Base-by-base conservation (phyloP, 192 early-diverging fungal genomes). In the Allomyces javanicus region DNA sequence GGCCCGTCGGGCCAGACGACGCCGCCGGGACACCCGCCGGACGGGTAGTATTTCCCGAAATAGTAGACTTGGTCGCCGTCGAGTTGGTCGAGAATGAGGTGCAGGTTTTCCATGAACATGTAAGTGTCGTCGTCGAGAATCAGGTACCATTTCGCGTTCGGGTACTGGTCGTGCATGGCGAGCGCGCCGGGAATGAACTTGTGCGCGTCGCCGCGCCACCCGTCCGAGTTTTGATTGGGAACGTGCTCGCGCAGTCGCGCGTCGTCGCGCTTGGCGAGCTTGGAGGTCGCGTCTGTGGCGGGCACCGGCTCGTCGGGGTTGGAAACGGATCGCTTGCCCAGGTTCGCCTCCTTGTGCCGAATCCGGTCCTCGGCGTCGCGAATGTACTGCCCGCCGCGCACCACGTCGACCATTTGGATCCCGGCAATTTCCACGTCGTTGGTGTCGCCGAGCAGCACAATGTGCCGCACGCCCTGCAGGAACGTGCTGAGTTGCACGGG, bases 101-200 rank as follows among this genome's bases (percentile, higher is more conserved):
- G 43, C 21, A 72, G 26, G 40, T 72, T 67, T 24, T 72, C 61
- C 63, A 70, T 50, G 12, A 67, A 65, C 22, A 73, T 25, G 61
- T 72, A 73, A 3, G 70, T 65, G 63, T 67, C 66, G 63, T 76
- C 74, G 64, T 77, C 75, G 25, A 77, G 63, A 76, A 77, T 78
- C 22, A 77, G 11, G 43, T 77, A 77, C 75, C 75, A 77, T 10
- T 73, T 65, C 0, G 72, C 76, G 25, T 75, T 24, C 3, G 76
- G 75, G 65, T 63, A 77, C 24, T 24, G 17, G 9, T 65, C 24
- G 25, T 67, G 44, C 22, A 77, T 45, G 10, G 68, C 25, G 24
- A 66, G 61, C 44, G 74, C 68, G 19, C 69, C 75, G 22, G 76
- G 76, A 10, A 77, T 65, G 58, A 75, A 77, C 62, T 77, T 77